phyloP scores from a whole-genome alignment of 2,329 filamentous ascomycete genomes.

The Remersonia thermophila region DNA sequence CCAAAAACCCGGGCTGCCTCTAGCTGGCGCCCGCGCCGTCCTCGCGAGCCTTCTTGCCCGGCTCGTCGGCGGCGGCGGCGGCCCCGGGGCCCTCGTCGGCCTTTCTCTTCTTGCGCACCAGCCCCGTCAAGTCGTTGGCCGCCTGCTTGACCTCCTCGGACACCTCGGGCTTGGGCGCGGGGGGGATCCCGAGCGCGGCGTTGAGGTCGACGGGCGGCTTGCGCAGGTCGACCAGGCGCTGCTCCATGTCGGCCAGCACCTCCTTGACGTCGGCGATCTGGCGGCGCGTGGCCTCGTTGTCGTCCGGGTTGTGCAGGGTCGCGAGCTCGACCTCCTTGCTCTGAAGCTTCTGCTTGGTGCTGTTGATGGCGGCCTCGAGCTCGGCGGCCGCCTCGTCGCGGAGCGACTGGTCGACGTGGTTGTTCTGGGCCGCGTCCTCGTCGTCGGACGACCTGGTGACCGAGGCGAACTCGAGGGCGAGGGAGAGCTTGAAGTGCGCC shows the following conservation, averaged over 20 bases:
- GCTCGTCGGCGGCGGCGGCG: constrained; percentile 11
- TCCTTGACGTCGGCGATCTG: constrained; percentile 64
- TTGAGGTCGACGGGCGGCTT: constrained; percentile 48
- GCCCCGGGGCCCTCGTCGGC: constrained; percentile 22
- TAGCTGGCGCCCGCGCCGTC: constrained; percentile 11
- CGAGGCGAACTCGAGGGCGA: constrained; percentile 88
- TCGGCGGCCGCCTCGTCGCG: constrained; percentile 59
- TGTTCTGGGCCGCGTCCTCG: constrained; percentile 33
- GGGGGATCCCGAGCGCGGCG: constrained; percentile 39
- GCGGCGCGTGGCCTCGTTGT: constrained; percentile 49
- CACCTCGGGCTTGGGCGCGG: constrained; percentile 45
- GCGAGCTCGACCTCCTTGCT: constrained; percentile 56
- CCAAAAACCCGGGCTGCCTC: no score
- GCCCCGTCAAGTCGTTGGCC: constrained; percentile 60
- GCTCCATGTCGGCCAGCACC: constrained; percentile 67
- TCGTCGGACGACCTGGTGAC: constrained; percentile 51
- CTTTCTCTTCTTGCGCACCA: constrained; percentile 56
- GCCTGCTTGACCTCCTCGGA: constrained; percentile 60
- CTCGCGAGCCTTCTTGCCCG: constrained; percentile 26
- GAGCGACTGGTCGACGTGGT: constrained; percentile 54
- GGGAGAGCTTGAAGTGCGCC: constrained; percentile 89
- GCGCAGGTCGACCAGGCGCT: constrained; percentile 59
- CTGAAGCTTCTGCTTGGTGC: constrained; percentile 57
- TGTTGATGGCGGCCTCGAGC: constrained; percentile 62
- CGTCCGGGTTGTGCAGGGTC: constrained; percentile 50